Percentiles rank a stretch among this genome's conserved stretches.
Conservation (phyloP, 1,139 yeast genomes). For the Saccharomyces hybrid region DNA sequence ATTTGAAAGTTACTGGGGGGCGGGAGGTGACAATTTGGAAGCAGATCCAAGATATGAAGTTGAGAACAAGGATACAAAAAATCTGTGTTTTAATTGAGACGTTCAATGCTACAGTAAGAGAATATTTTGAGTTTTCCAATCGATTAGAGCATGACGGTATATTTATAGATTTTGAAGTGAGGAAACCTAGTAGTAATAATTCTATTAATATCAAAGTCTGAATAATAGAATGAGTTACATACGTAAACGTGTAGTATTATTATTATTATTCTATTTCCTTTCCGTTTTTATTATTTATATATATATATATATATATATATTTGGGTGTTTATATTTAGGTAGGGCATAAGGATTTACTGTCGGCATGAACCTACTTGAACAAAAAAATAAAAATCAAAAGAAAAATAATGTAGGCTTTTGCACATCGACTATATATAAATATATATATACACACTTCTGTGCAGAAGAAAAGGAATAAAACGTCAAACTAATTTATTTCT, state of each 20-base stretch:
- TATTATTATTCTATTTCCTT: background rate
- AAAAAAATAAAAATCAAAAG: background rate
- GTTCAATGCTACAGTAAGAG: slow-evolving; percentile 18
- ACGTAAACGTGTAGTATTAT: background rate
- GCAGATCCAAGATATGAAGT: slow-evolving; percentile 8
- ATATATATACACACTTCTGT: slow-evolving; percentile 1
- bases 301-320: too few species aligned
- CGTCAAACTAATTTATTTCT: slow-evolving; percentile 33
- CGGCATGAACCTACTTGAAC: background rate
- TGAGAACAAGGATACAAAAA: slow-evolving; percentile 14
- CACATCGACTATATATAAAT: background rate
- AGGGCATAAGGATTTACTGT: background rate
- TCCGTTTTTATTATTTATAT: background rate
- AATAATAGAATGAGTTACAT: background rate
- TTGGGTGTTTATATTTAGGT: background rate
- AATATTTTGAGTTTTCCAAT: slow-evolving; percentile 19
- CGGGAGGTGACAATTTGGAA: background rate
- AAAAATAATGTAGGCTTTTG: background rate
- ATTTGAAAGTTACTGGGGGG: background rate
- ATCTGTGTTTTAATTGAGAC: slow-evolving; percentile 12
- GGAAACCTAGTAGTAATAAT: background rate
- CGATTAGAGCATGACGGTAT: slow-evolving; percentile 15
- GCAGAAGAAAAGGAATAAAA: background rate
- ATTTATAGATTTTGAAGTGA: slow-evolving; percentile 24
- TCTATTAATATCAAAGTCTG: background rate